Evolutionary conservation across 768 basidiomycete genomes (phyloP), one percentile per base, ranked within the genome.

Genomic region (Lanmaoa rubissima): DNA sequence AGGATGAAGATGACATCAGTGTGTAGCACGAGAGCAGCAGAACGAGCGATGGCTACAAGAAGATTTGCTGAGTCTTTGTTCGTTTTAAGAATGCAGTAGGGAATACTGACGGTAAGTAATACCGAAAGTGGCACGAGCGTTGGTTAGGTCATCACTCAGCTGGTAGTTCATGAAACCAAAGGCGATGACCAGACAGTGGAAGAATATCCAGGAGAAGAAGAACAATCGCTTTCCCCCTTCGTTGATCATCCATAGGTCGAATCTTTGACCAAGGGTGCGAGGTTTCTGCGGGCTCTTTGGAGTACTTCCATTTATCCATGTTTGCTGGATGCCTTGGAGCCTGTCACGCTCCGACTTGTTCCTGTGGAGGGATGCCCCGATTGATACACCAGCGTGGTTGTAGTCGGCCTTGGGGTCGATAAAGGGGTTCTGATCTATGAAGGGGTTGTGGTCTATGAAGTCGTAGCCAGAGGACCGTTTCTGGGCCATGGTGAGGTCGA

Each of bases 1-100:
- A n/a, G n/a, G n/a, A n/a, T n/a, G n/a, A n/a, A n/a, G n/a, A 92
- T 84, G 57, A 93, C 87, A 73, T 97, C 92, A 65, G 96, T 80
- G 65, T 97, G 93, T 10, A 97, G 82, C 48, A 95, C 85, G 44
- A 97, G 85, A 6, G 95, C 96, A 42, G 94, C 90, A 4, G 87
- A 74, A 72, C 94, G 87, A 47, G 95, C 94, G 62, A 92, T 88
- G 43, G 86, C 94, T 95, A 46, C 4, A 34, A 41, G 8, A 36
- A 47, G 28, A 4, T 21, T 28, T 34, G 21, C 61, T 12, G 17
- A 53, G 52, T 35, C 5, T 8, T 39, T 43, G 48, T 42, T 51
- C 28, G 10, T n/a, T 12, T n/a, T 1, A 11, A 35, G 39, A 40
- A 9, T 9, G 28, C 28, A 42, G 8, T 34, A 50, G 19, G 21